Evolutionary conservation across 2,329 filamentous ascomycete genomes (phyloP).

Genomic region (Fusarium mangiferae): DNA sequence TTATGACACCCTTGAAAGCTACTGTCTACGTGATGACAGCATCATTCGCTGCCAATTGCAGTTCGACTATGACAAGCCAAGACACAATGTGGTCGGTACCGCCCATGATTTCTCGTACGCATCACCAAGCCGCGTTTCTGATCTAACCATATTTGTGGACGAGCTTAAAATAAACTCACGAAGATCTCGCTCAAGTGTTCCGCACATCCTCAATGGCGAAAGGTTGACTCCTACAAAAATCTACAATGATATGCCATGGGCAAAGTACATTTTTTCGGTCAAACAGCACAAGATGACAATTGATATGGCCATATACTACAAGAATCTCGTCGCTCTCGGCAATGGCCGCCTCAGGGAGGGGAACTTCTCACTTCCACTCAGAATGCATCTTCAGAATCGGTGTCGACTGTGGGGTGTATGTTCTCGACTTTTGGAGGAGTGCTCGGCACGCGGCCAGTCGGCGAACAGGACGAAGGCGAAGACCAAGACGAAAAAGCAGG

Average conservation of each 20-base stretch:
- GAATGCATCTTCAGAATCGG: not conserved
- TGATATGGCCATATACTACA: not conserved
- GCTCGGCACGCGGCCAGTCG: not conserved
- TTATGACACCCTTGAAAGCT: not conserved
- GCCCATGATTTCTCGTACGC: not conserved
- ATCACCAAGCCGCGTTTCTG: not conserved
- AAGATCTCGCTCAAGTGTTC: not conserved
- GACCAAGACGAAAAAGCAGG: not conserved
- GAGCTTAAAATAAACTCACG: not conserved
- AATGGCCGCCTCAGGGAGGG: not conserved
- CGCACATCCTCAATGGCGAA: not conserved
- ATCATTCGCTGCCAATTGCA: accelerated
- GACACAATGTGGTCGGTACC: not conserved
- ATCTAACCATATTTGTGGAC: not conserved
- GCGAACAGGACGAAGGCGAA: not conserved
- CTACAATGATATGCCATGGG: not conserved
- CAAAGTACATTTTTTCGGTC: not conserved
- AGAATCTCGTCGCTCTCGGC: not conserved
- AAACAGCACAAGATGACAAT: accelerated
- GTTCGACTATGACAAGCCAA: not conserved
- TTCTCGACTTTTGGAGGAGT: not conserved
- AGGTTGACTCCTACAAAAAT: not conserved
- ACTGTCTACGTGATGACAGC: not conserved
- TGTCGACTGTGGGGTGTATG: not conserved
- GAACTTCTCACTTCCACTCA: not conserved